Evolutionary conservation across 179 eudicot species (phyloP).

Genomic region (Heliamphora pulchella): DNA sequence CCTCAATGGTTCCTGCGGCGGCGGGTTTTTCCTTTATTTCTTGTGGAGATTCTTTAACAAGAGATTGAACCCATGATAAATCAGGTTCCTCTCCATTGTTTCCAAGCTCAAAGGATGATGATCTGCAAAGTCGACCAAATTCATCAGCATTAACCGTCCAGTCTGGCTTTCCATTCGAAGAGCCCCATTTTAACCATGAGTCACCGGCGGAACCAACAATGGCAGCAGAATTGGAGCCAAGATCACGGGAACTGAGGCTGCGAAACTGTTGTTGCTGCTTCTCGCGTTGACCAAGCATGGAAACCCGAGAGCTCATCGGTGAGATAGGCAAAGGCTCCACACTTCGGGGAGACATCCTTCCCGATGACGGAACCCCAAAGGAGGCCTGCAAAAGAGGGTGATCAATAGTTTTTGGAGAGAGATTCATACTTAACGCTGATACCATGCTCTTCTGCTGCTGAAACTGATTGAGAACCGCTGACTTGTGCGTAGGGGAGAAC

Average conservation of each 20-base stretch:
- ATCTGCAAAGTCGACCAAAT: slow-evolving; percentile 24
- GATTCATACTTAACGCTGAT: slow-evolving; percentile 13
- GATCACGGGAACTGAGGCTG: slow-evolving; percentile 43
- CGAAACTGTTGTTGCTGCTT: slow-evolving; percentile 38
- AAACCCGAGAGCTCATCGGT: slow-evolving; percentile 29
- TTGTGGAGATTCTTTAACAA: slow-evolving; percentile 45
- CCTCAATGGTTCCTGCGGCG: slow-evolving; percentile 19
- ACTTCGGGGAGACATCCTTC: slow-evolving; percentile 38
- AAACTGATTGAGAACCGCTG: slow-evolving; percentile 12
- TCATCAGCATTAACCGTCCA: slow-evolving; percentile 44
- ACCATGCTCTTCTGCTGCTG: slow-evolving; percentile 14
- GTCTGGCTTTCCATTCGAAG: slow-evolving; percentile 39
- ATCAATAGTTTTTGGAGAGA: slow-evolving; percentile 16
- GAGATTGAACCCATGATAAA: slow-evolving; percentile 48
- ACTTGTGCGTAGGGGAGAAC: slow-evolving; percentile 15
- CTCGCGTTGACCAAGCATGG: slow-evolving; percentile 30
- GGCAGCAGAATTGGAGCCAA: slow-evolving; percentile 25
- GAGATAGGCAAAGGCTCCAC: slow-evolving; percentile 28
- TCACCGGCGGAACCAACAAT: slow-evolving; percentile 35
- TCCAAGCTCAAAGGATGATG: slow-evolving; percentile 21
- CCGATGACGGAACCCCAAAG: slow-evolving; percentile 33
- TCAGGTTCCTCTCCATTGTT: slow-evolving; percentile 42
- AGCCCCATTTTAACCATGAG: slow-evolving; percentile 47
- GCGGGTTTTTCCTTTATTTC: slow-evolving; percentile 27
- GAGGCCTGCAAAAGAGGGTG: slow-evolving; percentile 29